phyloP scores from a whole-genome alignment of 371 early-diverging fungal genomes.

The Mortierella sp. region DNA sequence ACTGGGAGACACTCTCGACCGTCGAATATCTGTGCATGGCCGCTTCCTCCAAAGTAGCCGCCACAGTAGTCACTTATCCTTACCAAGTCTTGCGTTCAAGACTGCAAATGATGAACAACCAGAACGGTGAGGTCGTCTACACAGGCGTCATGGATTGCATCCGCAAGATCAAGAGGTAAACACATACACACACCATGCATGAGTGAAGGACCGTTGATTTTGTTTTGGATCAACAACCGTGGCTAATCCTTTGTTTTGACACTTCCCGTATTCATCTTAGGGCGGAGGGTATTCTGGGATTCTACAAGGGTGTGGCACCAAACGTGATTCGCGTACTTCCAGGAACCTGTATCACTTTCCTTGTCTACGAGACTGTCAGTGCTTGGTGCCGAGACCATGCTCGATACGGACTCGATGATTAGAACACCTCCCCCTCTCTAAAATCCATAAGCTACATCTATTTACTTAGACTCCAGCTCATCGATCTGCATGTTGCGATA shows the following conservation, averaged over 20 bases:
- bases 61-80: constrained; percentile 92
- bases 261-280: constrained; percentile 21
- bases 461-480: no score
- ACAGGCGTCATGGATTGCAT: constrained; percentile 77
- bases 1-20: constrained; percentile 60
- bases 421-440: not conserved
- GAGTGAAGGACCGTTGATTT: no score
- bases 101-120: constrained; percentile 72
- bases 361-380: constrained; percentile 90
- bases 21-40: constrained; percentile 89
- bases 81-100: constrained; percentile 93
- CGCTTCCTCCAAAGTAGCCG: constrained; percentile 86
- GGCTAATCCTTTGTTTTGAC: no score
- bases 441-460: no score
- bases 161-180: constrained; percentile 69
- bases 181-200: no score
- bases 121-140: constrained; percentile 57
- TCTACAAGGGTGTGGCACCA: constrained; percentile 95
- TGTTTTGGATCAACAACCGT: no score
- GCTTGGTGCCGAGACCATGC: constrained; percentile 74
- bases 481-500: no score
- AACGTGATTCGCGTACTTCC: constrained; percentile 92
- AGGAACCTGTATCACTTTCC: constrained; percentile 95
- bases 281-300: constrained; percentile 85
- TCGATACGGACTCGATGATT: constrained; percentile 38